Evolutionary conservation across 2,329 filamentous ascomycete genomes (phyloP), one percentile per base, ranked within the genome.

Genomic region (Bipolaris bicolor): DNA sequence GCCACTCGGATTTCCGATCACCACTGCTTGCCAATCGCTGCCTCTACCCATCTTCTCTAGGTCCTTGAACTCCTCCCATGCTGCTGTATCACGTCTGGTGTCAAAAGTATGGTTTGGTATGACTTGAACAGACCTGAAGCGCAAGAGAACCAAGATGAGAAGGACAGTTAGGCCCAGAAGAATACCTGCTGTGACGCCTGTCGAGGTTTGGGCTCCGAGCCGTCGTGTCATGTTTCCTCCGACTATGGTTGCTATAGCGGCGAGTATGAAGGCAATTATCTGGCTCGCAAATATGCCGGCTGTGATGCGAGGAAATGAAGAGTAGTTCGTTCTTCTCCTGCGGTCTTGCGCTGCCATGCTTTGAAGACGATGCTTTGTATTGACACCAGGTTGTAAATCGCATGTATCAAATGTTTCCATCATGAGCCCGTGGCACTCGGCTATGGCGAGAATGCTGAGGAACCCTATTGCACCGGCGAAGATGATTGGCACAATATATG

Each of bases 321-420:
- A 90, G 77, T 91, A 92, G 69, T 90, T 91, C 10, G 86, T 91
- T 34, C 84, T 77, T 45, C 84, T 80, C 33, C 78, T 71, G 16
- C 77, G 71, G 29, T 78, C 76, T 20, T 76, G 74, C 13, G 77
- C 74, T 3, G 79, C 76, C 70, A 83, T 76, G 52, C 65, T 81
- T 69, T 80, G 66, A 18, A 81, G 67, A 0, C 80, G 76, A 64
- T 83, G 81, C 24, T 67, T 71, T 26, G 78, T 81, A 54, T 84
- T 89, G 80, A 89, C 88, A 10, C 88, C 88, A 2, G 88, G 86
- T 64, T 90, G 89, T 3, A 93, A 80, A 72, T 93, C 90, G 39
- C 88, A 91, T n/a, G 87, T 90, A 71, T 93, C 90, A 72, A 89
- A 93, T 0, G 87, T 88, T 70, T 92, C 90, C 90, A 93, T 92